Base-by-base conservation (phyloP, 208 protist species). In the Zelonia costaricensis region DNA sequence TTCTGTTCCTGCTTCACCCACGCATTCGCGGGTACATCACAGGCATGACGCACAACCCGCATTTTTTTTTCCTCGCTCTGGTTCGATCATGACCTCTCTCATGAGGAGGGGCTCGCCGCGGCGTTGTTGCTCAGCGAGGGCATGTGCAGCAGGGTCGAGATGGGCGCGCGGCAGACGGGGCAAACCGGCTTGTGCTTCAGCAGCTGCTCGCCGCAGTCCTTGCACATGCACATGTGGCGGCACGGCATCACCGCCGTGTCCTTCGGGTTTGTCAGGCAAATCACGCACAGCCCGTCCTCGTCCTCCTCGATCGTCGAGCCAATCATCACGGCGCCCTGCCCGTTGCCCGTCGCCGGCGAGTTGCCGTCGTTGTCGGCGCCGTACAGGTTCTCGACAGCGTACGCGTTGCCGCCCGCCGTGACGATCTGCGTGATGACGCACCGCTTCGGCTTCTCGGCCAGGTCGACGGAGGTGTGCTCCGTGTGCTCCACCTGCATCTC, bases 201-300 rank as follows among this genome's bases (percentile, higher is more conserved):
- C 53, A 98, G 84, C 69, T 92, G 74, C 78, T 97, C 86, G n/a
- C 93, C 94, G 64, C 95, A 98, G 35, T 81, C 80, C 69, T 91
- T 86, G 73, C 95, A 98, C 66, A 98, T 86, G 63, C 93, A 97
- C 92, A 98, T 93, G 66, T 98, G 94, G 15, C 96, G 84, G 64
- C 96, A 98, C 39, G 96, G 95, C 81, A 98, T 94, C 22, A 98
- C 91, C 0, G 84, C 83, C 3, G 92, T 98, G 59, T 98, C 88
- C 62, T 92, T 88, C 27, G 70, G 54, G 60, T 97, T 92, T 23
- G 88, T 93, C 39, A 98, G 76, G 75, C 96, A 98, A 69, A 98
- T 95, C 15, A 98, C 94, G 45, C 96, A 98, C 31, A 95, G 76
- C 4, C 77, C 83, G 43, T 92, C 84, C 61, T 95, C 85, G 23